Base-by-base conservation (phyloP, 768 basidiomycete genomes). In the Galerina marginata region DNA sequence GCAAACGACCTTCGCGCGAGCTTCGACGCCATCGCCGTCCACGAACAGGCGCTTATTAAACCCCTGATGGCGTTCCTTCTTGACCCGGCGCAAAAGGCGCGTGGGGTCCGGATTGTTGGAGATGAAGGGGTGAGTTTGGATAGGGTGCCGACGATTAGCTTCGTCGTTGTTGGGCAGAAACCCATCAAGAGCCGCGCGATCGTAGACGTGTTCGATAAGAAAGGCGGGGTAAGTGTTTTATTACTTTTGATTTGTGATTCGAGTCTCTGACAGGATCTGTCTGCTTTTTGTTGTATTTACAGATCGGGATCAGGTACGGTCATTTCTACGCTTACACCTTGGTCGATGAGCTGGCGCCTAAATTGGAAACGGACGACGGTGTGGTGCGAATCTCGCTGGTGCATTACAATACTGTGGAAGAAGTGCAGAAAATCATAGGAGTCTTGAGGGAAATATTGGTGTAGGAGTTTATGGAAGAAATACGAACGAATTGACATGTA, bases 231-330 rank as follows among this genome's bases (percentile, higher is more conserved):
- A 56, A 67, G 88, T 80, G 16, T 38, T 52, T 9, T 33, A 25
- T 42, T 57, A 58, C 15, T 9, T 50, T 47, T 33, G 26, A 36
- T 39, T 54, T 37, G 55, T 36, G 33, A 11, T 51, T 58, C 10
- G 42, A 43, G 7, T n/a, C n/a, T 20, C 45, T 58, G 38, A 55
- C 39, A 33, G 29, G 29, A 33, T 33, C 29, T 33, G 29, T 33
- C 16, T 52, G 56, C 61, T 26, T 39, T 38, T 39, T 38, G 23
- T 39, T 33, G 37, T 40, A 29, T 39, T 25, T 11, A 23, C 64
- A 93, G 91, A 81, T 91, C 48, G 91, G 91, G 0, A 89, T 93
- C 59, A 87, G 89, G 20, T 91, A 83, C 58, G 91, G 91, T 1
- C 87, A 93, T 69, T 92, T 89, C 68, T 92, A 92, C 67, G 90